Conservation (phyloP, 108 stramenopile genomes). For the Pseudonitzschia delicatissima region DNA sequence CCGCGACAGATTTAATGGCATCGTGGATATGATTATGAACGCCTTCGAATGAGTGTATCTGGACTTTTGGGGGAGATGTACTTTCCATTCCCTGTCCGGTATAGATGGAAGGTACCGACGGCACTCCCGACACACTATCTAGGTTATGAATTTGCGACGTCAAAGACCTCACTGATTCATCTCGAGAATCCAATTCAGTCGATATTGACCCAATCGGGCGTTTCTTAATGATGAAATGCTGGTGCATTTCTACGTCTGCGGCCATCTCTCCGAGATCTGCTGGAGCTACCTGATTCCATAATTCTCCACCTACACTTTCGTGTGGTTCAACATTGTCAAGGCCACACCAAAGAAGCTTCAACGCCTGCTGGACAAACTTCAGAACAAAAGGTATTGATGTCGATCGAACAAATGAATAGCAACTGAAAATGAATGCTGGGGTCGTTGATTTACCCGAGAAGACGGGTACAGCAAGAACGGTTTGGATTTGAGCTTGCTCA, state of each 20-base stretch:
- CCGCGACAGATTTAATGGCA: slow-evolving; percentile 55
- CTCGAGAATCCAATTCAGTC: not conserved
- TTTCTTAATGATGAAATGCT: slow-evolving; percentile 79
- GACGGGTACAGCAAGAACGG: slow-evolving; percentile 80
- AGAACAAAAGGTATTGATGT: slow-evolving; percentile 83
- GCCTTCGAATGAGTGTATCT: slow-evolving; percentile 1
- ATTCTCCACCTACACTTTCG: slow-evolving; percentile 55
- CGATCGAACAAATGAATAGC: slow-evolving; percentile 70
- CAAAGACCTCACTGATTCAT: slow-evolving; percentile 13
- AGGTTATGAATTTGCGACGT: slow-evolving; percentile 1
- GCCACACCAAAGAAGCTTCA: slow-evolving; percentile 76
- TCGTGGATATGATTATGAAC: slow-evolving; percentile 56
- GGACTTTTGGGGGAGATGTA: slow-evolving; percentile 9
- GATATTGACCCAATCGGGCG: slow-evolving; percentile 42
- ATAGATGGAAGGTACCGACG: slow-evolving; percentile 28
- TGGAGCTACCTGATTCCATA: slow-evolving; percentile 80
- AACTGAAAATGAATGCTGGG: slow-evolving; percentile 75
- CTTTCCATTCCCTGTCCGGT: slow-evolving; percentile 14
- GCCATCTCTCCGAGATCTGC: slow-evolving; percentile 92
- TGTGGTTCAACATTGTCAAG: slow-evolving; percentile 77
- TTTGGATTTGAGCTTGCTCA: slow-evolving; percentile 59
- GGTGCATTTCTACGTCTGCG: slow-evolving; percentile 89
- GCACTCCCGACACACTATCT: not conserved
- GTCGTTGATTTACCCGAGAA: slow-evolving; percentile 55
- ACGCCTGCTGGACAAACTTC: slow-evolving; percentile 86